phyloP scores from a whole-genome alignment of 1,284 basidiomycete species.

The Rhodotorula sp. region DNA sequence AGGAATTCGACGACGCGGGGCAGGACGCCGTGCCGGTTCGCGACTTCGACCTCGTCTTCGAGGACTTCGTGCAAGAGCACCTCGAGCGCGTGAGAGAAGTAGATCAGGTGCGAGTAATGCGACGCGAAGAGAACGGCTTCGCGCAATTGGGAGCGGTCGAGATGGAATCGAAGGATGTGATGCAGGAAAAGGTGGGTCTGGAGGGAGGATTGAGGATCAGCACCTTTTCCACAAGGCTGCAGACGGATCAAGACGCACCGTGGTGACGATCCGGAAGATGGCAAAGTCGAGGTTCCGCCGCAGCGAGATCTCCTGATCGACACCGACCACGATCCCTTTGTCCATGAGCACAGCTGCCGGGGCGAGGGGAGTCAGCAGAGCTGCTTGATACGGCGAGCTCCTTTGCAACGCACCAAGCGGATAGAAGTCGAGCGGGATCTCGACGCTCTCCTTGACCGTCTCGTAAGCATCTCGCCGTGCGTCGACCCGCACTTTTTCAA shows the following conservation, averaged over 20 bases:
- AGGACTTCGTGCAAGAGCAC: constrained; percentile 89
- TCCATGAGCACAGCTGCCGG: constrained; percentile 87
- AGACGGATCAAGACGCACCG: constrained; percentile 56
- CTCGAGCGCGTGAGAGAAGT: constrained; percentile 91
- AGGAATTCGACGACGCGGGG: constrained; percentile 80
- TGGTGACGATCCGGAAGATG: constrained; percentile 87
- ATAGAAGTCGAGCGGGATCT: constrained; percentile 88
- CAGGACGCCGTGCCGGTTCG: constrained; percentile 54
- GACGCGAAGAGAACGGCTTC: constrained; percentile 83
- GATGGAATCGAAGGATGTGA: constrained; percentile 80
- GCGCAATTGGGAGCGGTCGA: constrained; percentile 66
- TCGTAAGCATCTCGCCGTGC: constrained; percentile 51
- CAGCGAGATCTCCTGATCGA: constrained; percentile 79
- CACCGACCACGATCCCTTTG: constrained; percentile 96
- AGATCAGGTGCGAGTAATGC: constrained; percentile 83
- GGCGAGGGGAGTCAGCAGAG: constrained; percentile 15
- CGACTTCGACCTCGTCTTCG: constrained; percentile 60
- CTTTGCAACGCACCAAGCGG: constrained; percentile 71
- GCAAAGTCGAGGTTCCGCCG: constrained; percentile 80
- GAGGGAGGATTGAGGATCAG: background rate
- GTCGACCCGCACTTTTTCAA: constrained; percentile 59
- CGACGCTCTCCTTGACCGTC: constrained; percentile 85
- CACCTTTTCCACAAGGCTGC: background rate
- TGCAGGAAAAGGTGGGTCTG: constrained; percentile 93
- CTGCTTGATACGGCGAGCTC: background rate